phyloP scores from a whole-genome alignment of 2,329 filamentous ascomycete species.

The Aspergillus neoniger region DNA sequence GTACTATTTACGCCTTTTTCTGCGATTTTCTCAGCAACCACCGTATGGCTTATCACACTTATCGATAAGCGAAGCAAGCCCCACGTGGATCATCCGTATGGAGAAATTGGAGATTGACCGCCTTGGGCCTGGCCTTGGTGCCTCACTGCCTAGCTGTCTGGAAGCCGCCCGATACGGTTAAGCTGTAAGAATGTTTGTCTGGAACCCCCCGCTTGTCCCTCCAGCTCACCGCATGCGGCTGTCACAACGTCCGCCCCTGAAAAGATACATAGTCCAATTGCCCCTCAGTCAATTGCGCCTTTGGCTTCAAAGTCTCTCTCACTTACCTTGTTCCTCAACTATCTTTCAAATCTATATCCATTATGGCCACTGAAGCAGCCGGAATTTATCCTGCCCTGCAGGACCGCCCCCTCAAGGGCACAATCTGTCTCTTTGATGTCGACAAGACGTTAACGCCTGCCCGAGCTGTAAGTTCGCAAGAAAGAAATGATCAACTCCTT shows the following conservation, averaged over 20 bases:
- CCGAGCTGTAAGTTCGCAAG: slow-evolving; percentile 59
- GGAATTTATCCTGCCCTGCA: slow-evolving; percentile 69
- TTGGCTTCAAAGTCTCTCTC: background rate
- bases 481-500: too few relatives aligned
- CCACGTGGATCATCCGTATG: slow-evolving; percentile 8
- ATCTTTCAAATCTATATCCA: slow-evolving; percentile 6
- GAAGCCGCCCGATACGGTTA: slow-evolving; percentile 11
- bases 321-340: background rate
- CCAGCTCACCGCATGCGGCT: slow-evolving; percentile 34
- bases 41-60: slow-evolving; percentile 14
- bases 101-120: slow-evolving; percentile 4
- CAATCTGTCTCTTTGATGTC: slow-evolving; percentile 93
- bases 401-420: slow-evolving; percentile 86
- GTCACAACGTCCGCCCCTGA: slow-evolving; percentile 18
- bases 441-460: slow-evolving; percentile 88
- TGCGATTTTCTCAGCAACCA: background rate
- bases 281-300: slow-evolving; percentile 1
- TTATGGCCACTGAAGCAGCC: slow-evolving; percentile 34
- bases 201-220: slow-evolving; percentile 8
- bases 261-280: slow-evolving; percentile 7
- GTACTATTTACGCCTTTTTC: too few relatives aligned
- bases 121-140: slow-evolving; percentile 4
- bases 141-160: background rate
- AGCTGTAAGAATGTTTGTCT: slow-evolving; percentile 6
- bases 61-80: slow-evolving; percentile 29